phyloP scores from a whole-genome alignment of 805 yeast genomes.

The Kazachstania bromeliacearum region DNA sequence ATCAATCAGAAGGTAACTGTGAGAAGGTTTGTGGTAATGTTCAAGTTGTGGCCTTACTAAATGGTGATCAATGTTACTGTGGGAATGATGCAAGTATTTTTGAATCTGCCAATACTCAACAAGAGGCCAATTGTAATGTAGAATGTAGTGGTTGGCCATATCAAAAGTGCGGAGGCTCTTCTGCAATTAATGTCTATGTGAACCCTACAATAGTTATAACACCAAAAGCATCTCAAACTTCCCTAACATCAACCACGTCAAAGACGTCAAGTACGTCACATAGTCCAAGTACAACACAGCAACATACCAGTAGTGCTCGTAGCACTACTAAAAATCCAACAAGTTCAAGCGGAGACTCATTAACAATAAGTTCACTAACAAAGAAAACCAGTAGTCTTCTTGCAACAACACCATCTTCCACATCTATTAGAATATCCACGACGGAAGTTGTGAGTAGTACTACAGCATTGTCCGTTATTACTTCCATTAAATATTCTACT shows the following conservation, averaged over 20 bases:
- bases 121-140: conserved; percentile 34
- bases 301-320: too few species aligned
- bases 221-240: conserved; percentile 2
- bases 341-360: too few species aligned
- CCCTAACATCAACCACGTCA: neutral
- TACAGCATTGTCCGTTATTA: conserved; percentile 8
- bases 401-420: conserved; percentile 2
- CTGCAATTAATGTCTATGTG: conserved; percentile 38
- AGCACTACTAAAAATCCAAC: too few species aligned
- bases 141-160: conserved; percentile 54
- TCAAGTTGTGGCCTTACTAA: conserved; percentile 41
- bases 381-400: too few species aligned
- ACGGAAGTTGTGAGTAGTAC: neutral
- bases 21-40: conserved; percentile 40
- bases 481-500: conserved; percentile 18
- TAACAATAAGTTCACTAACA: too few species aligned
- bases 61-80: conserved; percentile 58
- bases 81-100: conserved; percentile 45
- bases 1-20: conserved; percentile 55
- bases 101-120: conserved; percentile 25
- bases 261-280: neutral
- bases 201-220: conserved; percentile 12
- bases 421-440: neutral
- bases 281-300: too few species aligned
- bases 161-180: conserved; percentile 57